Conservation (phyloP, 331 rosid genomes). For the Malus hybrid region DNA sequence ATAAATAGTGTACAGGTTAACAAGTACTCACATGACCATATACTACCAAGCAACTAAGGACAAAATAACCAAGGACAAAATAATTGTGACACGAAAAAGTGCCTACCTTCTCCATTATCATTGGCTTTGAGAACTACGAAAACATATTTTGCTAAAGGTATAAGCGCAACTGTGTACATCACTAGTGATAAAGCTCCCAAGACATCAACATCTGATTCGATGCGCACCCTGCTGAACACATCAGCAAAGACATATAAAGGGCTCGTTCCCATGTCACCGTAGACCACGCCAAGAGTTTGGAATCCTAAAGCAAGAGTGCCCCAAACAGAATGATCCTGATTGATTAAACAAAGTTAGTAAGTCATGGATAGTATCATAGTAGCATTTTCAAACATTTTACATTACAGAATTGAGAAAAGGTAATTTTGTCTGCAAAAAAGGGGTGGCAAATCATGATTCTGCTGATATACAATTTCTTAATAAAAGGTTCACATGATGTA, state of each 20-base stretch:
- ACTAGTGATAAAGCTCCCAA: conserved; percentile 89
- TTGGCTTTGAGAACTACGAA: conserved; percentile 95
- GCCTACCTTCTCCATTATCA: conserved; percentile 88
- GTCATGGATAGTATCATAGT: not conserved
- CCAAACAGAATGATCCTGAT: conserved; percentile 67
- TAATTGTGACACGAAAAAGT: conserved; percentile 1
- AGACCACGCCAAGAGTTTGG: conserved; percentile 96
- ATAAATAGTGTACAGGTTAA: conserved; percentile 2
- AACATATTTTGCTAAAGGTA: conserved; percentile 86
- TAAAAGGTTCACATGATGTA: not conserved
- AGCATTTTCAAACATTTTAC: not conserved
- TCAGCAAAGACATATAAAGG: conserved; percentile 88
- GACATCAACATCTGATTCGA: conserved; percentile 65
- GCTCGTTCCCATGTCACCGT: conserved; percentile 97
- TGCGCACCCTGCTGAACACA: conserved; percentile 78
- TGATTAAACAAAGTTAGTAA: conserved; percentile 21
- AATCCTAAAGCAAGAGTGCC: conserved; percentile 62
- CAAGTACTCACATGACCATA: not conserved
- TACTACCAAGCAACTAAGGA: conserved; percentile 10
- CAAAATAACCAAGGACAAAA: conserved; percentile 12
- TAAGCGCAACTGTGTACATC: conserved; percentile 81
- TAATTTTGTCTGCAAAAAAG: not conserved
- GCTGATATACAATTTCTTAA: not conserved
- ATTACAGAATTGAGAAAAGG: conserved; percentile 1
- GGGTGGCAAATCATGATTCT: not conserved